Evolutionary conservation across 2,329 filamentous ascomycete genomes (phyloP).

Genomic region (Berkeleyomyces basicola): DNA sequence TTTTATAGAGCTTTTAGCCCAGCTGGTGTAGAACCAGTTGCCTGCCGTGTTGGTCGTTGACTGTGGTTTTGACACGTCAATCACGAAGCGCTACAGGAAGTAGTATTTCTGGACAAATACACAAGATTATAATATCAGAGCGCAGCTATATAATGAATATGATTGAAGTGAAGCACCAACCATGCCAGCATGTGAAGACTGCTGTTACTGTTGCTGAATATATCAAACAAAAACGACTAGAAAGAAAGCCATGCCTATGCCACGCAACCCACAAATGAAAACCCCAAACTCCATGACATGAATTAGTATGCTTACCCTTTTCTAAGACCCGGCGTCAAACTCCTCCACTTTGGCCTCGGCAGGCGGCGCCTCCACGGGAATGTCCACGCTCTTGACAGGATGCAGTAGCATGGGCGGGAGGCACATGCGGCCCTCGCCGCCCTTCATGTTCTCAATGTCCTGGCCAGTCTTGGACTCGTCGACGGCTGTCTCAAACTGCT

Average conservation of each 20-base stretch:
- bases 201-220: background rate
- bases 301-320: background rate
- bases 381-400: conserved; percentile 63
- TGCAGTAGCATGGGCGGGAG: conserved; percentile 78
- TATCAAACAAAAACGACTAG: background rate
- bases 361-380: conserved; percentile 42
- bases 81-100: background rate
- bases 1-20: background rate
- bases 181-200: background rate
- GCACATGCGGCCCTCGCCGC: conserved; percentile 76
- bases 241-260: background rate
- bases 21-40: background rate
- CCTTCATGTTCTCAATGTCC: conserved; percentile 36
- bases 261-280: background rate
- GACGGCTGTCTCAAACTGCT: conserved; percentile 51
- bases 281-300: background rate
- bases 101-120: conserved; percentile 7
- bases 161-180: background rate
- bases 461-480: conserved; percentile 34
- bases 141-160: background rate
- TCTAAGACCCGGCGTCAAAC: conserved; percentile 32
- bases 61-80: background rate
- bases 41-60: background rate
- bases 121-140: background rate
- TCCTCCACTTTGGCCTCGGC: conserved; percentile 23